phyloP scores from a whole-genome alignment of 305 asterid species.

The Rubia occidens region DNA sequence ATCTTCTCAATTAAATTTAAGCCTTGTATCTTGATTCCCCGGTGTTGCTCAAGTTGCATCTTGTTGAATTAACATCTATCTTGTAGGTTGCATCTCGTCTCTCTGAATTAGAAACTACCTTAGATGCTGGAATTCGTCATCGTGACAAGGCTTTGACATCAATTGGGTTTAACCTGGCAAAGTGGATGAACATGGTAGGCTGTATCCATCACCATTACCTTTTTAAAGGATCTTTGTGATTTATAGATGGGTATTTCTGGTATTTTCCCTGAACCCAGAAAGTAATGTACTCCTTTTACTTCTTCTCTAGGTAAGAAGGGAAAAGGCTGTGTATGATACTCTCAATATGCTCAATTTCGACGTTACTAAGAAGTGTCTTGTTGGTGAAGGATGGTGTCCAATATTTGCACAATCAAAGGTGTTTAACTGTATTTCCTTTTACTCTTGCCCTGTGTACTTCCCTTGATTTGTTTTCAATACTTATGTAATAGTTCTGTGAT shows the following conservation, averaged over 20 bases:
- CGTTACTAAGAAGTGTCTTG: slow-evolving; percentile 91
- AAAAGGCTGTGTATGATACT: slow-evolving; percentile 85
- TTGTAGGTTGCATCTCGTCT: slow-evolving; percentile 75
- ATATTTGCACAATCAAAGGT: slow-evolving; percentile 78
- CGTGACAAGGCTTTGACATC: slow-evolving; percentile 70
- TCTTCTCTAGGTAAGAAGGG: slow-evolving; percentile 73
- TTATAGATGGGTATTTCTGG: not conserved
- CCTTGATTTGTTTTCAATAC: slow-evolving; percentile 14
- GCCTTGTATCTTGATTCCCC: not conserved
- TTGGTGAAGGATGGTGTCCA: slow-evolving; percentile 99
- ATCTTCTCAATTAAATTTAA: not conserved
- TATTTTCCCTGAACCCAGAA: slow-evolving; percentile 1
- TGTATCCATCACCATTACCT: slow-evolving; percentile 17
- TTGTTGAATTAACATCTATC: slow-evolving; percentile 18
- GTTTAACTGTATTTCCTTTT: slow-evolving; percentile 16
- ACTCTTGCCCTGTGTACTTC: slow-evolving; percentile 15
- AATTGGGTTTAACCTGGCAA: slow-evolving; percentile 68
- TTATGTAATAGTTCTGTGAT: slow-evolving; percentile 16
- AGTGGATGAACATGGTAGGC: slow-evolving; percentile 74
- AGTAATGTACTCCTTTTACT: slow-evolving; percentile 9
- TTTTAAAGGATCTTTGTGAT: not conserved
- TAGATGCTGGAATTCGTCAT: slow-evolving; percentile 83
- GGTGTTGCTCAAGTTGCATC: not conserved
- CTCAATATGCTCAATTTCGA: slow-evolving; percentile 95
- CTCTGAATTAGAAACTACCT: slow-evolving; percentile 80